These are phyloP conservation scores for Stenogyne calaminthoides DNA, from an alignment of 305 asterid species.

Conservation along the genomic window DNA sequence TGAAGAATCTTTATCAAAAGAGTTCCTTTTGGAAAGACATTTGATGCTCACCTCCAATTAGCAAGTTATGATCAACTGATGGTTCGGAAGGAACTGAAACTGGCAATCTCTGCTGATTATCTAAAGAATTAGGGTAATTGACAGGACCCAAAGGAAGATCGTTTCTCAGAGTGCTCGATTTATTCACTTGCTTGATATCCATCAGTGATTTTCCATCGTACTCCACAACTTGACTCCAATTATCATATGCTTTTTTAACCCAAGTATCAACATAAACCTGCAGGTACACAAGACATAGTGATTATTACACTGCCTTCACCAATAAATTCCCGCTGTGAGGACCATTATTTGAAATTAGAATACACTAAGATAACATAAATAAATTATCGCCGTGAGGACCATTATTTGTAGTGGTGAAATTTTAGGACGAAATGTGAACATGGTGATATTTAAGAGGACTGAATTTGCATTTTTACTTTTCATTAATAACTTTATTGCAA, in stretches of 20 bases:
- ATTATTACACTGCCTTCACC: not conserved
- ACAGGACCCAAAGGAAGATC: conserved; percentile 61
- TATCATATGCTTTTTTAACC: conserved; percentile 94
- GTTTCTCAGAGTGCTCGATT: conserved; percentile 39
- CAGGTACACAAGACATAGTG: conserved; percentile 17
- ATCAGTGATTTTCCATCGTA: conserved; percentile 90
- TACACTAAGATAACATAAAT: no score
- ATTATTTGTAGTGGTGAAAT: not conserved
- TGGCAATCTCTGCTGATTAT: conserved; percentile 57
- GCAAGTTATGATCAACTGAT: conserved; percentile 53
- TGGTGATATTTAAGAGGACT: not conserved
- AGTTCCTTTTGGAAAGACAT: not conserved
- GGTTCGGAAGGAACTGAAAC: conserved; percentile 54
- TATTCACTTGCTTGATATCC: conserved; percentile 66
- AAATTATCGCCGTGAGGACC: not conserved
- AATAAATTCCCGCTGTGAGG: not conserved
- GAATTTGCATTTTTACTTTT: not conserved
- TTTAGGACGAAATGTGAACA: not conserved
- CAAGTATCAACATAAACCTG: conserved; percentile 82
- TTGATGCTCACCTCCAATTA: conserved; percentile 65
- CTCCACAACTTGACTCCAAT: conserved; percentile 90
- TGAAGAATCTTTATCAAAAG: not conserved
- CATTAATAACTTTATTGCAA: not conserved
- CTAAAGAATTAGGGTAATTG: conserved; percentile 60
- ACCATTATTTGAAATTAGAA: not conserved